These are phyloP conservation scores for Stachybotrys echinatus DNA, from an alignment of 2,329 filamentous ascomycete genomes.

Conservation along the genomic window DNA sequence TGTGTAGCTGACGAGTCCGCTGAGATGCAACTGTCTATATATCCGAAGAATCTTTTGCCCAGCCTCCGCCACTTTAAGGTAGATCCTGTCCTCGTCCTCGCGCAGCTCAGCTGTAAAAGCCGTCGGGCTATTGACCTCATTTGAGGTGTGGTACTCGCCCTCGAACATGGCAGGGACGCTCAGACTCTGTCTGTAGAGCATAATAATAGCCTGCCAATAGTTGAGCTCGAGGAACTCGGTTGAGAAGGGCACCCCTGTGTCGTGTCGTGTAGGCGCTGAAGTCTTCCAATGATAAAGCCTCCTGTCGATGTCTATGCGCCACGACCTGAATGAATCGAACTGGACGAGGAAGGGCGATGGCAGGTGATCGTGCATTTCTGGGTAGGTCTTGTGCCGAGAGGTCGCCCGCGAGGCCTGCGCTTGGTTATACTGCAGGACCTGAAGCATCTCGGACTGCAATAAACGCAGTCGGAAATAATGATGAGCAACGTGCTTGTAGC, in stretches of 20 bases:
- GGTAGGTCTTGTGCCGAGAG: constrained; percentile 59
- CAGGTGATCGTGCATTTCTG: constrained; percentile 71
- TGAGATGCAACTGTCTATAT: constrained; percentile 82
- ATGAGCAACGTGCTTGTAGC: constrained; percentile 85
- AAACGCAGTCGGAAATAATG: constrained; percentile 88
- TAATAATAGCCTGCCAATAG: constrained; percentile 96
- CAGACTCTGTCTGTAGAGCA: constrained; percentile 88
- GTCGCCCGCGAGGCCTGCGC: constrained; percentile 69
- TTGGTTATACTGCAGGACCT: constrained; percentile 90
- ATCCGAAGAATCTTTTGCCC: constrained; percentile 88
- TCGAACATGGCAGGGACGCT: constrained; percentile 82
- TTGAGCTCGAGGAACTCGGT: constrained; percentile 89
- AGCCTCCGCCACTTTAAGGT: constrained; percentile 90
- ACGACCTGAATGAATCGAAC: constrained; percentile 81
- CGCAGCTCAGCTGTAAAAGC: constrained; percentile 59
- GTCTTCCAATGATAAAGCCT: constrained; percentile 83
- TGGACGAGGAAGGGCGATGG: constrained; percentile 79
- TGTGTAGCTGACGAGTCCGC: constrained; percentile 90
- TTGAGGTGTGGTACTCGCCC: constrained; percentile 64
- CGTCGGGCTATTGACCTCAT: constrained; percentile 58
- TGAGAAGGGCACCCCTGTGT: constrained; percentile 85
- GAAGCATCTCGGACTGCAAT: constrained; percentile 89
- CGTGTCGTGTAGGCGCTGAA: constrained; percentile 67
- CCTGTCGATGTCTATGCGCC: constrained; percentile 82
- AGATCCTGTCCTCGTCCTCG: constrained; percentile 86